A percentile compares a stretch with the other conserved stretches of the same genome.
phyloP scores from a whole-genome alignment of 2,329 filamentous ascomycete genomes.

The Apiospora rasikravindrae region DNA sequence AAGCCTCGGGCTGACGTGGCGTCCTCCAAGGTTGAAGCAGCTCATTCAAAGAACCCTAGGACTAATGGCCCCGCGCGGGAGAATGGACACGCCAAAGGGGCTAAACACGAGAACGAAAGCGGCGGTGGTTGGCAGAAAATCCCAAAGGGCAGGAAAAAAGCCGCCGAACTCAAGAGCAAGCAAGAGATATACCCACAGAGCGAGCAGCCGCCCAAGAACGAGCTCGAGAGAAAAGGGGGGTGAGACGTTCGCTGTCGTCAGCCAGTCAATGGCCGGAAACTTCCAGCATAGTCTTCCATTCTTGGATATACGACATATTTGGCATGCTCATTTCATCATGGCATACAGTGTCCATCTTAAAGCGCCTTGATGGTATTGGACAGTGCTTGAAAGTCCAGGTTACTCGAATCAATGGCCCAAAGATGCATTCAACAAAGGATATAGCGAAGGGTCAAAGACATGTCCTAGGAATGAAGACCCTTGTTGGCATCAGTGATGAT shows the following conservation, averaged over 20 bases:
- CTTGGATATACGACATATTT: slow-evolving; percentile 16
- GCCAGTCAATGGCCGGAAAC: background rate
- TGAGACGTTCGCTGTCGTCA: slow-evolving; percentile 33
- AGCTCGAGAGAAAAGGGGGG: slow-evolving; percentile 67
- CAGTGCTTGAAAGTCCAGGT: slow-evolving; percentile 4
- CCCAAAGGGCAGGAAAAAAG: slow-evolving; percentile 58
- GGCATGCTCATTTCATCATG: slow-evolving; percentile 13
- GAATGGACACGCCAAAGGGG: slow-evolving; percentile 58
- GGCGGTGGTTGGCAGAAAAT: slow-evolving; percentile 63
- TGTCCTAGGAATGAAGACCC: background rate
- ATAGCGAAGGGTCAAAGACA: background rate
- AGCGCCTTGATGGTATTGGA: slow-evolving; percentile 12
- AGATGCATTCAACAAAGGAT: background rate
- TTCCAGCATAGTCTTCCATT: background rate
- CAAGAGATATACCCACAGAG: slow-evolving; percentile 48
- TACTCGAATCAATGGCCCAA: background rate
- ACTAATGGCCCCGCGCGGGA: slow-evolving; percentile 48
- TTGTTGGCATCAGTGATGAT: background rate
- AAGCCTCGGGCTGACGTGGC: slow-evolving; percentile 33
- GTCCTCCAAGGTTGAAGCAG: slow-evolving; percentile 30
- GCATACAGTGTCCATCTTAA: background rate
- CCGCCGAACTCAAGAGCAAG: slow-evolving; percentile 52
- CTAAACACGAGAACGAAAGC: slow-evolving; percentile 58
- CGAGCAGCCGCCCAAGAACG: slow-evolving; percentile 63
- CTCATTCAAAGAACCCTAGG: slow-evolving; percentile 36